A percentile compares a stretch with the other conserved stretches of the same genome.
These are phyloP conservation scores for Ceratobasidium sp. DNA, from an alignment of 1,284 basidiomycete species.

Conservation along the genomic window DNA sequence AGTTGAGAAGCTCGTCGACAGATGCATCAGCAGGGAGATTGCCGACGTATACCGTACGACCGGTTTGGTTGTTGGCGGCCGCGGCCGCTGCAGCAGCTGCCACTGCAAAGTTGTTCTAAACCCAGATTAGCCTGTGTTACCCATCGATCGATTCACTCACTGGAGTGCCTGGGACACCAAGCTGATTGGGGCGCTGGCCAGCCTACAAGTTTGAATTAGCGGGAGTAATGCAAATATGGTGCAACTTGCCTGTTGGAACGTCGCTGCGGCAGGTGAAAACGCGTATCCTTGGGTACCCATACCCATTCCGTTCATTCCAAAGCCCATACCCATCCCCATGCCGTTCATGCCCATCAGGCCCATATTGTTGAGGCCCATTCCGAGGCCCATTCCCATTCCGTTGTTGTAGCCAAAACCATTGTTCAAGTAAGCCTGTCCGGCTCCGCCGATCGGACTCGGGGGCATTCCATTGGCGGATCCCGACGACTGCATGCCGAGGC, in stretches of 20 bases:
- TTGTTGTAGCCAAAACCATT: conserved; percentile 42
- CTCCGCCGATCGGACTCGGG: conserved; percentile 29
- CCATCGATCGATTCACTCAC: conserved; percentile 39
- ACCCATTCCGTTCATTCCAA: conserved; percentile 44
- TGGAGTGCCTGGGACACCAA: conserved; percentile 20
- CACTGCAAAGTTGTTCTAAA: conserved; percentile 30
- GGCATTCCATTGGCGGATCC: conserved; percentile 27
- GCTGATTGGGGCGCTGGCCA: conserved; percentile 41
- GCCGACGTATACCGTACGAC: conserved; percentile 96
- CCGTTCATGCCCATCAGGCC: conserved; percentile 48
- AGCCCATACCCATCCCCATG: conserved; percentile 43
- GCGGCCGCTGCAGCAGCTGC: conserved; percentile 66
- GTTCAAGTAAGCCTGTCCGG: conserved; percentile 32
- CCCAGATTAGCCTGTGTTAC: conserved; percentile 8
- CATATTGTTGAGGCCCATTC: conserved; percentile 48
- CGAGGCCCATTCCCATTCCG: conserved; percentile 41
- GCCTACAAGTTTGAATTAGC: conserved; percentile 1
- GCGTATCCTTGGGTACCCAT: conserved; percentile 43
- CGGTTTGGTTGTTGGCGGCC: conserved; percentile 66
- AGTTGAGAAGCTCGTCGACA: conserved; percentile 95
- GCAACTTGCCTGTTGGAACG: conserved; percentile 65
- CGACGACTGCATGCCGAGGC: conserved; percentile 56
- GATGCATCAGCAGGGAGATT: conserved; percentile 96
- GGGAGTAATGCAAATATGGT: conserved; percentile 18
- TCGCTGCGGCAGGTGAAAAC: conserved; percentile 53